phyloP scores from a whole-genome alignment of 164 flowering plant genomes.

The Stephania japonica region DNA sequence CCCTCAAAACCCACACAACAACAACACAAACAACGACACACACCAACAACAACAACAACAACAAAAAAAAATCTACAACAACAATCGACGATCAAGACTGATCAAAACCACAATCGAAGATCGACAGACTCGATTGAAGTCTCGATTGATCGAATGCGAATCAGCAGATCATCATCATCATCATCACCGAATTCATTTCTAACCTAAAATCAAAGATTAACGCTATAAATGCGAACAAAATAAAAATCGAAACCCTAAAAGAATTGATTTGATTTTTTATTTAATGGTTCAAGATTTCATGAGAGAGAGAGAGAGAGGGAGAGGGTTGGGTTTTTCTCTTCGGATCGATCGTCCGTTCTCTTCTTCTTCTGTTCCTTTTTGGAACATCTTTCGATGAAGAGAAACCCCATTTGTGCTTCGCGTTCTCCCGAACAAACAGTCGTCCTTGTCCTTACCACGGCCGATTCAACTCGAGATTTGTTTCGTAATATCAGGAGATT shows the following conservation, averaged over 20 bases:
- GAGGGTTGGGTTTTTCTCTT: not conserved
- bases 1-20: not conserved
- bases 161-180: not conserved
- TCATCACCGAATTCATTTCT: not conserved
- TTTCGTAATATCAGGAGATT: not conserved
- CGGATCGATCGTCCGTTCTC: conserved; percentile 15
- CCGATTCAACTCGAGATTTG: not conserved
- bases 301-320: not conserved
- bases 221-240: not conserved
- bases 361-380: conserved; percentile 1
- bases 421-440: not conserved
- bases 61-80: not conserved
- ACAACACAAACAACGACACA: not conserved
- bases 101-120: too few species aligned
- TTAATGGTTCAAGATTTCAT: not conserved
- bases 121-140: not conserved
- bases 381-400: conserved; percentile 6
- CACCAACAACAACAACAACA: not conserved
- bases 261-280: not conserved
- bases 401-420: not conserved
- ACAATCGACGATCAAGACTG: not conserved
- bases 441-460: not conserved
- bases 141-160: not conserved
- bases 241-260: not conserved
- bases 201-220: not conserved